Evolutionary conservation across 2,329 filamentous ascomycete species (phyloP), one percentile per base, ranked within the genome.

Genomic region (Ophiocordyceps camponoti-saundersi): DNA sequence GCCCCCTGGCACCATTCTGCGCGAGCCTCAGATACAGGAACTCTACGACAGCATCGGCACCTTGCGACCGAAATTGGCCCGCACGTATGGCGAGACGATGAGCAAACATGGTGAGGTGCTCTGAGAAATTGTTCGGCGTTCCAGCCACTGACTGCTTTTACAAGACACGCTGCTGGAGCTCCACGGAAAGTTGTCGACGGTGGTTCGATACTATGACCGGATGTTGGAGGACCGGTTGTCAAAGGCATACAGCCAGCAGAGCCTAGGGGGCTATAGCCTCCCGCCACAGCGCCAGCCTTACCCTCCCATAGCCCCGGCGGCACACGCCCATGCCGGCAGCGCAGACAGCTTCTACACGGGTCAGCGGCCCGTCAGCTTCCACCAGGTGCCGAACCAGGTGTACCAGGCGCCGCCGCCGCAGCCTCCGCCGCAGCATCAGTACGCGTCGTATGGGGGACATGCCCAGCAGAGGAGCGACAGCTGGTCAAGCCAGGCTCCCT

Each of bases 11-110:
- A 96, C 92, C 0, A 95, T 98, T 46, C 66, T 98, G n/a, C 76
- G 92, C 44, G 92, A 98, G 58, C 92, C 92, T 2, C 92, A 96
- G 61, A 95, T 98, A 45, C 92, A 98, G 63, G 92, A 98, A 65
- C 71, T 98, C 5, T 98, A 98, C 61, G 92, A 96, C 59, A 93
- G 89, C 56, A 96, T 98, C 56, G 88, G 90, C n/a, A 75, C 87
- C 16, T 68, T 98, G 51, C 77, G 92, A 45, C 92, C 92, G 1
- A 98, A 98, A 63, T 71, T 98, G 47, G 92, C 92, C 5, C 78
- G 92, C 48, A 95, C 90, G 0, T 95, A 96, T 59, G 92, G 92
- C 47, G 92, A 98, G 67, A 95, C 92, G 0, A 96, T 98, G 92
- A 96, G 92, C 75, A 98, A 98, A 65, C 92, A 96, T 63, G 89